phyloP scores from a whole-genome alignment of 1,284 basidiomycete genomes.

The Pseudozyma hubeiensis region DNA sequence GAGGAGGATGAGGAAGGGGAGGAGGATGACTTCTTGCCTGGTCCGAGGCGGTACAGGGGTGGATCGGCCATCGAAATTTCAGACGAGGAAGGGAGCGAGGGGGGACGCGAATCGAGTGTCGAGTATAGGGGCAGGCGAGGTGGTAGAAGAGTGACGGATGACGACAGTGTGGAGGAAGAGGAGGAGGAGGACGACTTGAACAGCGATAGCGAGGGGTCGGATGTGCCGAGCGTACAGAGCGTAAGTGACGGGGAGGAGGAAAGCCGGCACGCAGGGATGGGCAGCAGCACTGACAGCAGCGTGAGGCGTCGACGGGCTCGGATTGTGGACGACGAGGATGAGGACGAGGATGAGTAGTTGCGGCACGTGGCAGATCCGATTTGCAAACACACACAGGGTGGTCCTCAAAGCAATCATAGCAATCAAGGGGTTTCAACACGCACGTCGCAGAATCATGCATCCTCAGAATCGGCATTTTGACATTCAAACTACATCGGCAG shows the following conservation, averaged over 20 bases:
- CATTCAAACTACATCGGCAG: no score
- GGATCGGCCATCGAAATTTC: slow-evolving; percentile 35
- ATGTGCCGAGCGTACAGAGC: neutral
- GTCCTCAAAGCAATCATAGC: no score
- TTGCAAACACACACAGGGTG: no score
- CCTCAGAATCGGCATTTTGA: no score
- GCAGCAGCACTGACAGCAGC: slow-evolving; percentile 32
- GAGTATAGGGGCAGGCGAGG: slow-evolving; percentile 20
- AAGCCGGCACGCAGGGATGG: neutral
- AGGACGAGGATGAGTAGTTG: neutral
- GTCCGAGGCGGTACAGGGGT: slow-evolving; percentile 19
- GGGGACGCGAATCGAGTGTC: slow-evolving; percentile 23
- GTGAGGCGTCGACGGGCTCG: slow-evolving; percentile 21
- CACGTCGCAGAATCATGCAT: no score
- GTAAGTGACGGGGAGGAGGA: slow-evolving; percentile 13
- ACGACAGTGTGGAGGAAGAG: neutral
- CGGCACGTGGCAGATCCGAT: no score
- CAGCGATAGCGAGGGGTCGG: neutral
- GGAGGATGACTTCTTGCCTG: slow-evolving; percentile 41
- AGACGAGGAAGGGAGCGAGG: slow-evolving; percentile 26
- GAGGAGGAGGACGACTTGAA: slow-evolving; percentile 11
- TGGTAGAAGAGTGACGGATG: neutral
- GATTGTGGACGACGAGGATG: slow-evolving; percentile 35
- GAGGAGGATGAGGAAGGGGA: slow-evolving; percentile 18
- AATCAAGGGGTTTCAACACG: no score